phyloP scores from a whole-genome alignment of 768 basidiomycete genomes.

The Xerocomellus dryophilus region DNA sequence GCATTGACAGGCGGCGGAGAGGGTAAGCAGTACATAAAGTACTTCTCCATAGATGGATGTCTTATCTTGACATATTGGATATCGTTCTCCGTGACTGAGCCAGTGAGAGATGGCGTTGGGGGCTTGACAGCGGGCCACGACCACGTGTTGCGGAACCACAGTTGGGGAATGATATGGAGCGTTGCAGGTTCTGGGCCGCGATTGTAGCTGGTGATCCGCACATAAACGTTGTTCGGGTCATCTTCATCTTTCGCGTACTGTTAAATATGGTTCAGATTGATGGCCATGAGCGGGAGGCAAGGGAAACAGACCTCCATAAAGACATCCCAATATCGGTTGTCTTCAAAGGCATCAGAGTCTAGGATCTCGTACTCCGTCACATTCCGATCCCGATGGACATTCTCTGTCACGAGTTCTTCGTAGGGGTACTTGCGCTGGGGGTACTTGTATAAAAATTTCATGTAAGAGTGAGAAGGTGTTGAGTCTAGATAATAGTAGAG shows the following conservation, averaged over 20 bases:
- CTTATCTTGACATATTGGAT: conserved; percentile 64
- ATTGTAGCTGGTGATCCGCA: conserved; percentile 96
- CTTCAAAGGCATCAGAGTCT: conserved; percentile 89
- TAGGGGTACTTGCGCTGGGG: conserved; percentile 92
- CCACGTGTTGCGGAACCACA: conserved; percentile 99
- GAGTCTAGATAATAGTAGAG: conserved; percentile 98
- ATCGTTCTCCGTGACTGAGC: conserved; percentile 46
- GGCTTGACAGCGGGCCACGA: conserved; percentile 81
- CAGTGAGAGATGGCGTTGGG: conserved; percentile 57
- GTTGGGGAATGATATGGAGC: conserved; percentile 89
- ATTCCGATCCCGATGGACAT: conserved; percentile 74
- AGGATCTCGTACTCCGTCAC: conserved; percentile 91
- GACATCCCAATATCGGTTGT: conserved; percentile 96
- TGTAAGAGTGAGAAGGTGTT: conserved; percentile 98
- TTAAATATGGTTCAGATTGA: conserved; percentile 2
- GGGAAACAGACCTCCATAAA: conserved; percentile 80
- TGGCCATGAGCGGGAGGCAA: conserved; percentile 3
- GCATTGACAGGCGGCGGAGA: conserved; percentile 88
- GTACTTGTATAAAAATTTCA: conserved; percentile 99
- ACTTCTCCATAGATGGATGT: conserved; percentile 73
- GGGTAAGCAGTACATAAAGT: conserved; percentile 83
- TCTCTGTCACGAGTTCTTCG: conserved; percentile 88
- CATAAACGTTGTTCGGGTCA: conserved; percentile 79
- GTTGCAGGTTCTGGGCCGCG: conserved; percentile 94
- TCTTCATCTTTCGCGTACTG: conserved; percentile 98